These are phyloP conservation scores for Chenopodium berlandieri DNA, from an alignment of 148 eudicot genomes.

Conservation along the genomic window DNA sequence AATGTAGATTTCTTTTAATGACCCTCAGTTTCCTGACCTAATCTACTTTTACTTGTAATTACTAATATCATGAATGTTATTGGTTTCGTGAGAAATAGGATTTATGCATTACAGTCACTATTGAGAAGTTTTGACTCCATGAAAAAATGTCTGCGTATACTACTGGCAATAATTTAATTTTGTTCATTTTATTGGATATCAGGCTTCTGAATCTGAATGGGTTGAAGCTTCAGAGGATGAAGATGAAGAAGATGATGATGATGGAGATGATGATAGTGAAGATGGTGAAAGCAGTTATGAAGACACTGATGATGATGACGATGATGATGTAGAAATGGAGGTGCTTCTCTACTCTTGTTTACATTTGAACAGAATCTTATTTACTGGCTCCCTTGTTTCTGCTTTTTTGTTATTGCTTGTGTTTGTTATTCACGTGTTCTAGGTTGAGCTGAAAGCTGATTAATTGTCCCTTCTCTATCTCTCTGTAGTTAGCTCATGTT, in stretches of 20 bases:
- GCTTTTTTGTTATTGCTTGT: background rate
- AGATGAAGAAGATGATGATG: slow-evolving; percentile 62
- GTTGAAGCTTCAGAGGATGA: slow-evolving; percentile 86
- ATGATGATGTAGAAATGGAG: slow-evolving; percentile 46
- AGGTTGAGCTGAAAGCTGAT: background rate
- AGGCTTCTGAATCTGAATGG: slow-evolving; percentile 99
- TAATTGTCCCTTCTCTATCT: background rate
- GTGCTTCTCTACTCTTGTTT: slow-evolving; percentile 13
- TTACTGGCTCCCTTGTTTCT: background rate
- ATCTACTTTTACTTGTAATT: background rate
- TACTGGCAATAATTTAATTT: background rate
- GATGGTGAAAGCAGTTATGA: slow-evolving; percentile 47
- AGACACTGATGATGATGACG: slow-evolving; percentile 53
- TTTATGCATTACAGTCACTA: background rate
- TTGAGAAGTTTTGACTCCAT: background rate
- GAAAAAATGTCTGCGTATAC: background rate
- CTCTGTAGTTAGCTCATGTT: background rate
- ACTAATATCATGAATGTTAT: background rate
- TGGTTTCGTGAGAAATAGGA: background rate
- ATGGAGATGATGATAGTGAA: slow-evolving; percentile 47
- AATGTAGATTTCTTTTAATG: background rate
- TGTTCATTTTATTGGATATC: slow-evolving; percentile 5
- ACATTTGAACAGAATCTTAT: background rate
- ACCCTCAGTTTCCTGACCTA: background rate
- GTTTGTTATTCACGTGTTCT: background rate